These are phyloP conservation scores for Phytopythium vexans DNA, from an alignment of 352 stramenopile genomes.

Conservation along the genomic window DNA sequence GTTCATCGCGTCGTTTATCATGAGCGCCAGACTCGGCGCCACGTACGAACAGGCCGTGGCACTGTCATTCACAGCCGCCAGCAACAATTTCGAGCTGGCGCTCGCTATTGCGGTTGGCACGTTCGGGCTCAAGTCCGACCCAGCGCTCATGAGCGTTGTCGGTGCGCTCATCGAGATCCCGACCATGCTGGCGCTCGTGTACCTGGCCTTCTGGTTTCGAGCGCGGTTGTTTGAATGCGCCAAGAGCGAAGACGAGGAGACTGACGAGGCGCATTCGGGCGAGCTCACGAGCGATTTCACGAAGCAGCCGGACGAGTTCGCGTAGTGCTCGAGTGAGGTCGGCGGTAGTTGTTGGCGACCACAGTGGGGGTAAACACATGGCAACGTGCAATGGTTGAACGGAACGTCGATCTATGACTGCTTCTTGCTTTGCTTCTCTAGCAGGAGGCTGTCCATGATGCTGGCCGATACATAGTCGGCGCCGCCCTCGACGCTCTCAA, in stretches of 20 bases:
- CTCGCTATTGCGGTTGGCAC: constrained; percentile 58
- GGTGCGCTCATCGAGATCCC: constrained; percentile 71
- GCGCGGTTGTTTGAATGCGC: constrained; percentile 2
- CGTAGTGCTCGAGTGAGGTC: not conserved
- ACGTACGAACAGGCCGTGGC: constrained; percentile 39
- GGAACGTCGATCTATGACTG: not conserved
- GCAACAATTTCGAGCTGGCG: constrained; percentile 78
- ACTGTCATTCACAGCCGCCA: constrained; percentile 64
- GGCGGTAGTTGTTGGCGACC: not conserved
- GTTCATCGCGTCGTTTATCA: constrained; percentile 39
- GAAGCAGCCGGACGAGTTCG: constrained; percentile 1
- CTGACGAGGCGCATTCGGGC: not conserved
- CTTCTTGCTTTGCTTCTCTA: constrained; percentile 25
- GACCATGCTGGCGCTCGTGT: constrained; percentile 62
- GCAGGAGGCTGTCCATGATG: constrained; percentile 73
- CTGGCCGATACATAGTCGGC: constrained; percentile 80
- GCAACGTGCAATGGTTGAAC: too few species aligned
- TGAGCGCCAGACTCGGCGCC: constrained; percentile 25
- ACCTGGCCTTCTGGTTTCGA: constrained; percentile 39
- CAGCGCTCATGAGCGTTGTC: constrained; percentile 63
- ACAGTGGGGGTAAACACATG: too few species aligned
- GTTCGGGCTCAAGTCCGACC: constrained; percentile 71
- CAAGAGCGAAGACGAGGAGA: not conserved
- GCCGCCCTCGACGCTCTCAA: constrained; percentile 70
- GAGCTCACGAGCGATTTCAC: not conserved